A percentile compares a stretch with the other conserved stretches of the same genome.
phyloP scores from a whole-genome alignment of 148 eudicot species.

The Chenopodium quinoa region DNA sequence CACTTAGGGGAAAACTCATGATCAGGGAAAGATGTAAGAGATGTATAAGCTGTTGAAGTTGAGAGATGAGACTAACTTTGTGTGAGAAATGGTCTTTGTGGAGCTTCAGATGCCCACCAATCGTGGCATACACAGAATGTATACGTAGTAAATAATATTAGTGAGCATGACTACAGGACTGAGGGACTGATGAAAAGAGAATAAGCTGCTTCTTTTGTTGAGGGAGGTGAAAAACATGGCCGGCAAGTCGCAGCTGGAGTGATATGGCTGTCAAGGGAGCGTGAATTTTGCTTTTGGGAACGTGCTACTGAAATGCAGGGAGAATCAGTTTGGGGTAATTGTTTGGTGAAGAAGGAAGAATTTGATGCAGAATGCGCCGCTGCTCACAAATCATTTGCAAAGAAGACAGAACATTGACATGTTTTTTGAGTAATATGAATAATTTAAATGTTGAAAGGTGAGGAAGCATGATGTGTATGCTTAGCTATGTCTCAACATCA shows the following conservation, averaged over 20 bases:
- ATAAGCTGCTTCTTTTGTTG: neutral
- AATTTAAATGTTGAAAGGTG: neutral
- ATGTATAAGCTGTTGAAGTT: neutral
- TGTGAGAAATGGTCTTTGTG: neutral
- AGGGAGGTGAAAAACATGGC: neutral
- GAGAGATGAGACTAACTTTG: neutral
- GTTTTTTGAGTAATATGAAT: neutral
- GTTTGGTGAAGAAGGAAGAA: too few species aligned
- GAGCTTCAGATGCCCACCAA: neutral
- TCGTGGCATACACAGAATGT: too few species aligned
- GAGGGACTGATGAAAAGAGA: neutral
- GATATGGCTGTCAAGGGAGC: neutral
- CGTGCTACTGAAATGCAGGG: too few species aligned
- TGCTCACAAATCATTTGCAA: too few species aligned
- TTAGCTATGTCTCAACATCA: neutral
- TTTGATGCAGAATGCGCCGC: too few species aligned
- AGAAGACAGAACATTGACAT: neutral
- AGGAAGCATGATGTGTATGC: neutral
- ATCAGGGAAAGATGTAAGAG: neutral
- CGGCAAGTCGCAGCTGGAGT: neutral
- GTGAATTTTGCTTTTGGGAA: too few species aligned
- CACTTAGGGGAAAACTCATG: neutral
- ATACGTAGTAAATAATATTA: too few species aligned
- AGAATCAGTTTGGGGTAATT: too few species aligned
- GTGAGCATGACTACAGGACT: neutral